Conservation (phyloP, 2,329 filamentous ascomycete species). For the Xylogone sp. region DNA sequence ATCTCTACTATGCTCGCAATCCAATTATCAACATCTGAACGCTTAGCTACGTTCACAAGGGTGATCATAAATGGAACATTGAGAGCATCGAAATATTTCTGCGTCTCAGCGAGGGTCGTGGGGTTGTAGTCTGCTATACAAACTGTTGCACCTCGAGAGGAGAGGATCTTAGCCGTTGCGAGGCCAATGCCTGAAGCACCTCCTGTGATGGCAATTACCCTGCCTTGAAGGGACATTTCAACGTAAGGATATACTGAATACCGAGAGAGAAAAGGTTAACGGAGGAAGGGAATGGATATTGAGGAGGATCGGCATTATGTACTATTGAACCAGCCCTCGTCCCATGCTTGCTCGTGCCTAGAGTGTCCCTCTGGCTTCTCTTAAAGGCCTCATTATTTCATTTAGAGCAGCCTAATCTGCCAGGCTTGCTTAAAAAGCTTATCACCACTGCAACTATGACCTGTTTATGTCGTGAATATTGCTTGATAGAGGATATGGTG, state of each 20-base stretch:
- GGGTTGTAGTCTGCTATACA: slow-evolving; percentile 19
- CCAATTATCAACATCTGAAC: slow-evolving; percentile 31
- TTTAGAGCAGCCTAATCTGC: too few relatives aligned
- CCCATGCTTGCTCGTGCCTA: too few relatives aligned
- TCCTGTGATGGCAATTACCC: slow-evolving; percentile 73
- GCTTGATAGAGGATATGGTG: too few relatives aligned
- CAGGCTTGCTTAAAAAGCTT: too few relatives aligned
- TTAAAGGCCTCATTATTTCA: not conserved
- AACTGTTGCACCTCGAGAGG: slow-evolving; percentile 19
- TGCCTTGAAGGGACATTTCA: slow-evolving; percentile 30
- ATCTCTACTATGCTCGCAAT: slow-evolving; percentile 30
- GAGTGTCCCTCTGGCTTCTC: too few relatives aligned
- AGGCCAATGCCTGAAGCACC: slow-evolving; percentile 74
- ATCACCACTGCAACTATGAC: not conserved
- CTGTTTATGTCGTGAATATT: not conserved
- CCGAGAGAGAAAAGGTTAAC: not conserved
- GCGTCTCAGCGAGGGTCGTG: slow-evolving; percentile 19
- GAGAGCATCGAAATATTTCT: slow-evolving; percentile 26
- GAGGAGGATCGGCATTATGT: not conserved
- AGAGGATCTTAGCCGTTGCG: slow-evolving; percentile 56
- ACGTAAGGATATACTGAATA: not conserved
- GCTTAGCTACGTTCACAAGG: slow-evolving; percentile 30
- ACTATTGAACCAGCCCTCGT: too few relatives aligned
- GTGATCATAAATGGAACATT: slow-evolving; percentile 19
- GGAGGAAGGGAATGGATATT: not conserved